A percentile compares a stretch with the other conserved stretches of the same genome.
Conservation (phyloP, 2,329 filamentous ascomycete species). For the Tolypocladium nubicola region DNA sequence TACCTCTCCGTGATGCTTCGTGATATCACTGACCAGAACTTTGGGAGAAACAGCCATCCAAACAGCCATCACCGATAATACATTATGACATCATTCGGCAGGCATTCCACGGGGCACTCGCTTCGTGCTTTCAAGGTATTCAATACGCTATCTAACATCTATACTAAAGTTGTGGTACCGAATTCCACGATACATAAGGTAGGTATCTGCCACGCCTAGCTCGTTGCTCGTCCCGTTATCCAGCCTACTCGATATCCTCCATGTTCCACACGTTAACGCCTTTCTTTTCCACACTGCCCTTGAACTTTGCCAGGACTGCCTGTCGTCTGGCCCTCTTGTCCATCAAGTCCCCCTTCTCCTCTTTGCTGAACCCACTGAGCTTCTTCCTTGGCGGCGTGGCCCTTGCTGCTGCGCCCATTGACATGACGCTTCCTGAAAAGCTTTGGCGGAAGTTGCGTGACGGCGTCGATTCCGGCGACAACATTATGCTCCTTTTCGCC, state of each 20-base stretch:
- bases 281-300: constrained; percentile 34
- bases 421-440: constrained; percentile 23
- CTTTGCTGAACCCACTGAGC: constrained; percentile 47
- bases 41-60: not conserved
- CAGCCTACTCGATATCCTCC: constrained; percentile 33
- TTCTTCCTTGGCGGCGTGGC: constrained; percentile 47
- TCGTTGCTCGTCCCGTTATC: not conserved
- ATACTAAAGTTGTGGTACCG: not conserved
- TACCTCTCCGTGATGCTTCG: not conserved
- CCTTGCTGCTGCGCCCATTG: constrained; percentile 27
- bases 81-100: no score
- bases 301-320: constrained; percentile 41
- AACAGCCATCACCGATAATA: no score
- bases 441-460: constrained; percentile 31
- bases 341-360: constrained; percentile 47
- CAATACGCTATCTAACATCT: not conserved
- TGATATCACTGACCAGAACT: not conserved
- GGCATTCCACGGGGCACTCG: no score
- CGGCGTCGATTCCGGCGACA: constrained; percentile 33
- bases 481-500: constrained; percentile 23
- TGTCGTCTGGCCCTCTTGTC: constrained; percentile 41
- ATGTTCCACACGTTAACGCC: constrained; percentile 40
- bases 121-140: not conserved
- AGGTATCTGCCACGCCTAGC: not conserved
- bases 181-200: not conserved